Evolutionary conservation across 495 filamentous ascomycete species (phyloP), one percentile per base, ranked within the genome.

Genomic region (Cenococcum geophilum): DNA sequence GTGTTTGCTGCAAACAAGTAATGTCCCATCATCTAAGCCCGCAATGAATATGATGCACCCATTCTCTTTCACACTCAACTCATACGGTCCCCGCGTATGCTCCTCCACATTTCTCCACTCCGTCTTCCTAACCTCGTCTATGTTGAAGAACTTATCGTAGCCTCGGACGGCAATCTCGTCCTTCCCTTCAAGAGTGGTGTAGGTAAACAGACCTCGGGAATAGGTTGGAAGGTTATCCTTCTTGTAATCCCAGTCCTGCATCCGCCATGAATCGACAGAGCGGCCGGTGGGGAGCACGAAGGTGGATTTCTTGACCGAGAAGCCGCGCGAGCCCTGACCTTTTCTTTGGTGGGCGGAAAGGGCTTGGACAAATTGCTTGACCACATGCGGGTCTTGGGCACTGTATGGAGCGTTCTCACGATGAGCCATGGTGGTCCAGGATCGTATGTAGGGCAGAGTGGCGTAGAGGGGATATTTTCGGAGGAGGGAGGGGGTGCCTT

Each of bases 91-190:
- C 62, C 83, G 76, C 1, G 93, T 97, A 48, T 89, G 81, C 8
- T 74, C 75, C 67, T 86, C 76, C 56, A 98, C 88, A 71, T 89
- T 89, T 16, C 76, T 69, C 93, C 95, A 98, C 59, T 82, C 77
- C 0, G 93, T 97, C 35, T 83, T 79, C 12, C 76, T 70, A 1
- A 91, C 85, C 73, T 98, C 93, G 47, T 80, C 81, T 27, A 88
- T 78, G 69, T 98, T 98, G 83, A 97, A 97, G 78, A 98, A 98
- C 75, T 98, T 98, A 77, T 98, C 95, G 74, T 98, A 98, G 36
- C 93, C 93, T 59, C 93, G 82, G 36, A 85, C 82, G 1, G 79
- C 86, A 58, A 98, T 97, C 72, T 96, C 89, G 16, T 82, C 78
- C 1, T 78, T 76, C 5, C 84, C 83, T 21, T 83, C 76, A 52